Evolutionary conservation across 768 basidiomycete species (phyloP), one percentile per base, ranked within the genome.

Genomic region (Amanita phalloides): DNA sequence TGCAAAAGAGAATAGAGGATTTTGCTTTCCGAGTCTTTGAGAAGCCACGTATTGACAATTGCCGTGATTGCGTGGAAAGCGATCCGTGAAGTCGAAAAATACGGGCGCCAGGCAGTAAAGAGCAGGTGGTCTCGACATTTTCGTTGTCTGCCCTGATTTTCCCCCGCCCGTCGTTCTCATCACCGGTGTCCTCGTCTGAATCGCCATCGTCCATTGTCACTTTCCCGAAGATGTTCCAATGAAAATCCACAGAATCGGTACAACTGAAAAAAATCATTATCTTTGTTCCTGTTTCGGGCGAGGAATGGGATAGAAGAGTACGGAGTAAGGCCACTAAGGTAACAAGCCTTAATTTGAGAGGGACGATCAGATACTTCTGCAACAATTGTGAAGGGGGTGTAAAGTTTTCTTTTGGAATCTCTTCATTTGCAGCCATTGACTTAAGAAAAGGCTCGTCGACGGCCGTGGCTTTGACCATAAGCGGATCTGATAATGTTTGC

Each of bases 161-260:
- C 43, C 61, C 55, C 23, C 41, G 36, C 14, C 56, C 41, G 0
- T 59, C 62, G 28, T 66, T 21, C 17, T 36, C 71, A 23, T 60
- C 66, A 13, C 60, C 61, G 25, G 45, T 60, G 33, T 64, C 65
- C 13, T 60, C 62, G 3, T 56, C 65, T 6, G 58, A 61, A 26
- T 58, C 61, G 11, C 58, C 60, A 13, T 55, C 68, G 6, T 73
- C 79, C 87, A 95, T 93, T 4, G 67, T 60, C 17, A 89, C 71
- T 4, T 81, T 78, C 0, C 84, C 86, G 1, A 98, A 67, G 20
- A 97, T 70, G 46, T 76, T 79, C 90, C 91, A 98, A 62, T 95
- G 92, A 61, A 91, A 97, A 64, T 99, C 95, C 14, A 99, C 96
- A 2, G 96, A 94, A 66, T 97, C 95, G 4, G 93, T 98, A 60